Evolutionary conservation across 352 stramenopile genomes (phyloP), one percentile per base, ranked within the genome.

Genomic region (Pythium chondricola): DNA sequence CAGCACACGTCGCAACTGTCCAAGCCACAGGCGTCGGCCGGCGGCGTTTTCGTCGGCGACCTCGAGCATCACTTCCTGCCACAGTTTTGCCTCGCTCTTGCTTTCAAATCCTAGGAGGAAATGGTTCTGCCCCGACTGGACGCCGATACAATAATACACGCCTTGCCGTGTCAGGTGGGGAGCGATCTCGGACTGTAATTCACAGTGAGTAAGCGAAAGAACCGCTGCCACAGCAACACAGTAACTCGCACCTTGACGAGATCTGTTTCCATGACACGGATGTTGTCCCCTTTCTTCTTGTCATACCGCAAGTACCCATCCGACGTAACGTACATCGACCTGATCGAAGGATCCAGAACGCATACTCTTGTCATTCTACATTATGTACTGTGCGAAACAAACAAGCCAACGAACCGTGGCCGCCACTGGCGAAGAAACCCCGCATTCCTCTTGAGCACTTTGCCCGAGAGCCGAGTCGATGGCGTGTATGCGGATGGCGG

Each of bases 41-140:
- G 64, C 73, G 29, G 76, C 82, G 30, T 93, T 93, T 30, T 83
- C 71, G 45, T 93, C 81, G 67, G 49, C 74, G 14, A 67, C 72
- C 45, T 90, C 79, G 24, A 83, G 66, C 58, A 90, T 82, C 42
- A 63, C 49, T 55, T 73, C 74, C 10, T 87, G 52, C 79, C 79
- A 90, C 18, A 69, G 31, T 4, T 60, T 52, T 3, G 79, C 70
- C 20, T 80, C 58, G 31, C 69, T 46, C 17, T 75, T 46, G 7
- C 46, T 60, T n/a, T 58, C 53, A 48, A 88, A 86, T 0, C 79
- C 79, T 18, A 90, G 56, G 5, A 59, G 40, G 31, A 79, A 69
- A 25, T 70, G 66, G 22, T 58, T 65, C 8, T 61, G 37, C 18
- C 67, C 67, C n/a, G 48, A 65, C 16, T 68, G 58, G 42, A 90